Evolutionary conservation across 1,284 basidiomycete species (phyloP), one percentile per base, ranked within the genome.

Genomic region (Phellopilus nigrolimitatus): DNA sequence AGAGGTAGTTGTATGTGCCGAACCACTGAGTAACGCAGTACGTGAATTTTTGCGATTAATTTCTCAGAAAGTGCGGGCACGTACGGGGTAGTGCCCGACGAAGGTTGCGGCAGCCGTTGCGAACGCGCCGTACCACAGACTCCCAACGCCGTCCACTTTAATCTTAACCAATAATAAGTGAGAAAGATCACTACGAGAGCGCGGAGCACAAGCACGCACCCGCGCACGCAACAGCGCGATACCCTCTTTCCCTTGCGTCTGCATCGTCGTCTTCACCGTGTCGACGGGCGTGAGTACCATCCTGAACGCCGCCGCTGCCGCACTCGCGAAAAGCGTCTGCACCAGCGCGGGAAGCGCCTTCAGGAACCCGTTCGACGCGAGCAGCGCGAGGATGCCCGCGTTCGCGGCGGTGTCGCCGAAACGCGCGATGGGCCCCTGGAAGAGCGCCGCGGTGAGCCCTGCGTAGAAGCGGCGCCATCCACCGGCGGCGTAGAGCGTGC

Each of bases 371-470:
- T 91, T 91, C 5, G 79, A 82, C 55, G 83, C 67, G 6, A 92
- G 69, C 3, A 92, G 71, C 0, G 87, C 88, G 21, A 91, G 73
- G 52, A 91, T 88, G 12, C 88, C 89, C 0, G 74, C 85, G 61
- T 91, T 91, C 19, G 88, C 86, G 0, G 90, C 90, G 0, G 92
- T 95, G 65, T 95, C 92, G 0, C 91, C 91, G 61, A 95, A 95
- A 6, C 92, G 81, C 6, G 85, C 72, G 6, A 82, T 69, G 1
- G 83, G 82, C 41, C 90, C 90, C 66, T 92, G 89, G 17, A 92
- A 61, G 49, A 95, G 79, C 0, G 92, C 92, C 0, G 91, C 87
- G 0, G 67, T 62, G 19, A 95, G 75, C 13, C 92, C 92, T 58
- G 88, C 82, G 65, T 95, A 94, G 65, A 88, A 93, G 37, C 91